Conservation (phyloP, 495 filamentous ascomycete species). For the Penicillium verhagenii region DNA sequence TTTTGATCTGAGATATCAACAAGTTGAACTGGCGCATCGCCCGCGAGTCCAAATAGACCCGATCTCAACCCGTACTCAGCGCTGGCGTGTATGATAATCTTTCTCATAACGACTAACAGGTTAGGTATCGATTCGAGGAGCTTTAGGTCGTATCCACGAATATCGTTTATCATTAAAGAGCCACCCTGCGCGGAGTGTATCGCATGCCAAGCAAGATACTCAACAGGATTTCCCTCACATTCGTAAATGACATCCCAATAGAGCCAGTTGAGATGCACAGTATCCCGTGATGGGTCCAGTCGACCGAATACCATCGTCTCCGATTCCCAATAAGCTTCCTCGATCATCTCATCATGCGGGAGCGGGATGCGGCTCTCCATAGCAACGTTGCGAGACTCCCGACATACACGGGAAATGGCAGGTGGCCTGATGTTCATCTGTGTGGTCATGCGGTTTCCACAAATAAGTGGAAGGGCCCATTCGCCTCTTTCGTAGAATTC, state of each 20-base stretch:
- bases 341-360: too few relatives aligned
- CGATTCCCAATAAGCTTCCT: too few relatives aligned
- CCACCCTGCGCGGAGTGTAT: neutral
- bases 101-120: neutral
- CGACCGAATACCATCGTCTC: neutral
- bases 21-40: slow-evolving; percentile 6
- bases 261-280: neutral
- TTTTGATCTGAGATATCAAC: neutral
- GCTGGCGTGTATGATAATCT: slow-evolving; percentile 1
- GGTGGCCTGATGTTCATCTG: neutral
- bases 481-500: neutral
- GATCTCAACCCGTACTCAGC: neutral
- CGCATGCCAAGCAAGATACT: neutral
- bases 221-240: neutral
- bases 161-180: neutral
- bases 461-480: neutral
- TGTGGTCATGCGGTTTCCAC: neutral
- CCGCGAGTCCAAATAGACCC: neutral
- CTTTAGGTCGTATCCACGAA: neutral
- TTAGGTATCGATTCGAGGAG: neutral
- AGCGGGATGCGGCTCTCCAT: too few relatives aligned
- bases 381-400: slow-evolving; percentile 4
- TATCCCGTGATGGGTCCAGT: neutral
- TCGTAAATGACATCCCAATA: neutral
- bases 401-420: slow-evolving; percentile 2